phyloP scores from a whole-genome alignment of 306 rosid genomes.

The Begonia peltatifolia region DNA sequence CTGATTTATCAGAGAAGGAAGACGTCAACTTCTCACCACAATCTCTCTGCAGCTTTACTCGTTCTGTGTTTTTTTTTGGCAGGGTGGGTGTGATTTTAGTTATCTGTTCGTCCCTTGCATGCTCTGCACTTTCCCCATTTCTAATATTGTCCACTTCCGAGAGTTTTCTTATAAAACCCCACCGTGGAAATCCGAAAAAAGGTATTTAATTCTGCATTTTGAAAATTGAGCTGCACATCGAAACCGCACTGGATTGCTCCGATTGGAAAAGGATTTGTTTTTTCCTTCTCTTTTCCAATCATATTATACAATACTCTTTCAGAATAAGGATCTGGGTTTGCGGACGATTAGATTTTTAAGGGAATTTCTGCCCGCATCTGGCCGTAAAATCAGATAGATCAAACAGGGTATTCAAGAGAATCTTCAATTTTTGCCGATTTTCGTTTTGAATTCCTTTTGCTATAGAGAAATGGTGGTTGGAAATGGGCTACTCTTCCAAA shows the following conservation, averaged over 20 bases:
- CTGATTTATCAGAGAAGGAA: constrained; percentile 19
- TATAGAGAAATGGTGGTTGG: constrained; percentile 35
- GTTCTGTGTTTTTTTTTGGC: constrained; percentile 14
- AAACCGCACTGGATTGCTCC: constrained; percentile 4
- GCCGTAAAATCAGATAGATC: constrained; percentile 14
- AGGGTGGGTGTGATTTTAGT: constrained; percentile 19
- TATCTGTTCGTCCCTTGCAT: constrained; percentile 4
- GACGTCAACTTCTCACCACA: constrained; percentile 39
- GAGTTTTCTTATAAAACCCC: constrained; percentile 15
- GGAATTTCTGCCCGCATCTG: constrained; percentile 4
- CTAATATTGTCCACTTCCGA: constrained; percentile 4
- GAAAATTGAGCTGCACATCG: neutral
- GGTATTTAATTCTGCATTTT: constrained; percentile 4
- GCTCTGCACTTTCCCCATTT: constrained; percentile 5
- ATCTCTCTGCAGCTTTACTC: constrained; percentile 6
- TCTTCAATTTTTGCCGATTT: constrained; percentile 20
- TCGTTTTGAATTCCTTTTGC: constrained; percentile 6
- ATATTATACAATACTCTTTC: neutral
- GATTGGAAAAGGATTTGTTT: neutral
- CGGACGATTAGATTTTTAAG: constrained; percentile 12
- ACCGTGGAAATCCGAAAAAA: constrained; percentile 6
- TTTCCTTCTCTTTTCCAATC: neutral
- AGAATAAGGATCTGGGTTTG: constrained; percentile 34
- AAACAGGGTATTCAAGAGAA: constrained; percentile 24
- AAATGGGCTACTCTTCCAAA: constrained; percentile 53